A percentile compares a stretch with the other conserved stretches of the same genome.
These are phyloP conservation scores for Prunus campanulata DNA, from an alignment of 306 rosid species.

Conservation along the genomic window DNA sequence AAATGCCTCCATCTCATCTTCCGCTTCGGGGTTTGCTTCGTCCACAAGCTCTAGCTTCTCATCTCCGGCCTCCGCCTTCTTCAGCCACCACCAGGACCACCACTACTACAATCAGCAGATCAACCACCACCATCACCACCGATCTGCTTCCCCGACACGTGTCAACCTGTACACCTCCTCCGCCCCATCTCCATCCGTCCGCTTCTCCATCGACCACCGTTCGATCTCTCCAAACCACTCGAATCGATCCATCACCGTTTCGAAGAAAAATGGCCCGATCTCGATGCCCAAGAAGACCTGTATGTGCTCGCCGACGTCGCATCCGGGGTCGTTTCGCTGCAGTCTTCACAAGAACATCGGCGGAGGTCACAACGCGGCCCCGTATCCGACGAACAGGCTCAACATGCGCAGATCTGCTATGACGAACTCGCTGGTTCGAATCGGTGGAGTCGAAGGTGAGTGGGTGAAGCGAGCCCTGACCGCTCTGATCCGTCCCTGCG, in stretches of 20 bases:
- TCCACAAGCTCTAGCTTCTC: slow-evolving; percentile 64
- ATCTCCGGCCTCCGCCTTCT: slow-evolving; percentile 46
- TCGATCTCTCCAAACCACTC: slow-evolving; percentile 84
- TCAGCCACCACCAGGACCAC: slow-evolving; percentile 24
- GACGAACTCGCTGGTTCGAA: slow-evolving; percentile 88
- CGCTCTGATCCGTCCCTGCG: slow-evolving; percentile 81
- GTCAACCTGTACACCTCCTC: slow-evolving; percentile 52
- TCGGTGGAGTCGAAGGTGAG: slow-evolving; percentile 93
- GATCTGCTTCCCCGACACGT: slow-evolving; percentile 83
- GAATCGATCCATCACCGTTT: slow-evolving; percentile 60
- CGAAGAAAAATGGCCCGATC: slow-evolving; percentile 54
- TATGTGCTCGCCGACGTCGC: slow-evolving; percentile 91
- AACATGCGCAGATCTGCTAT: slow-evolving; percentile 97
- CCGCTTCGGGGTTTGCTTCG: slow-evolving; percentile 72
- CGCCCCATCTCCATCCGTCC: slow-evolving; percentile 48
- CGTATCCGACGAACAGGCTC: slow-evolving; percentile 55
- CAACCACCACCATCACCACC: slow-evolving; percentile 39
- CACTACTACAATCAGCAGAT: slow-evolving; percentile 19
- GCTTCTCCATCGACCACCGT: slow-evolving; percentile 75
- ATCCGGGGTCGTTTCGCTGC: slow-evolving; percentile 92
- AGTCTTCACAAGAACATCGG: slow-evolving; percentile 66
- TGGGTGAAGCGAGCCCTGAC: slow-evolving; percentile 89
- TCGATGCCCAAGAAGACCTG: slow-evolving; percentile 62
- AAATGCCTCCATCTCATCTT: slow-evolving; percentile 39
- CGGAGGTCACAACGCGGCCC: slow-evolving; percentile 15